Evolutionary conservation across 805 yeast genomes (phyloP).

Genomic region (Wickerhamiella australiensis): DNA sequence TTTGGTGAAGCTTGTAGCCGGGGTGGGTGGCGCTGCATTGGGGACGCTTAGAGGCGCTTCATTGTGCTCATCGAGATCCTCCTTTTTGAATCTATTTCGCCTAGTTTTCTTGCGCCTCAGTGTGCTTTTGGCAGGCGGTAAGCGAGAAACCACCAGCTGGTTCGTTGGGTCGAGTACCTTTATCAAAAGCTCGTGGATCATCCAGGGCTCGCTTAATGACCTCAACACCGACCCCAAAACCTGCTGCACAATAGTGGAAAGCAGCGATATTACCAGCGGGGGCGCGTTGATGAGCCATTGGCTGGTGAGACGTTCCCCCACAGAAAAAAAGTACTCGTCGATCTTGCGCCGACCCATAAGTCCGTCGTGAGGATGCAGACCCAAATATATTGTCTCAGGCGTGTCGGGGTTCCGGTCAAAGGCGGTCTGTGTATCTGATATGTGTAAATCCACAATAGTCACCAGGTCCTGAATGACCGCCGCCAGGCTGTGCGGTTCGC

Average conservation of each 20-base stretch:
- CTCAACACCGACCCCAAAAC: conserved; percentile 4
- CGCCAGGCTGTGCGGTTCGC: neutral
- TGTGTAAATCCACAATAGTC: conserved; percentile 3
- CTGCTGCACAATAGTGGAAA: conserved; percentile 9
- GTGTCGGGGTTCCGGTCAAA: neutral
- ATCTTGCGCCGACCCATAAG: neutral
- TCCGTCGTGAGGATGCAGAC: conserved; percentile 12
- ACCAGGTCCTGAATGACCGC: neutral
- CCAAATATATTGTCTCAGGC: neutral
- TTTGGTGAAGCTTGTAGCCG: neutral
- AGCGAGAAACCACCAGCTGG: neutral
- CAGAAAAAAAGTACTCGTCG: conserved; percentile 1
- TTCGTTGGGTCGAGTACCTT: neutral
- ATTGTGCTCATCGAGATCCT: neutral
- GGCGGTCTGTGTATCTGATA: neutral
- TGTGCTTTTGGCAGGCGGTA: neutral
- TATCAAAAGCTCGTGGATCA: conserved; percentile 11
- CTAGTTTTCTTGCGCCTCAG: neutral
- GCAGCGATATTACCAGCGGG: neutral
- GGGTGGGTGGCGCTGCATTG: too few species aligned
- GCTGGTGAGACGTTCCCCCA: neutral
- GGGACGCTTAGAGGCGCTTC: too few species aligned
- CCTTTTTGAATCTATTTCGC: neutral
- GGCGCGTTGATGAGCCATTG: conserved; percentile 8
- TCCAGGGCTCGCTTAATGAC: conserved; percentile 11